These are phyloP conservation scores for Nicotiana paniculata DNA, from an alignment of 257 asterid genomes.

Conservation along the genomic window DNA sequence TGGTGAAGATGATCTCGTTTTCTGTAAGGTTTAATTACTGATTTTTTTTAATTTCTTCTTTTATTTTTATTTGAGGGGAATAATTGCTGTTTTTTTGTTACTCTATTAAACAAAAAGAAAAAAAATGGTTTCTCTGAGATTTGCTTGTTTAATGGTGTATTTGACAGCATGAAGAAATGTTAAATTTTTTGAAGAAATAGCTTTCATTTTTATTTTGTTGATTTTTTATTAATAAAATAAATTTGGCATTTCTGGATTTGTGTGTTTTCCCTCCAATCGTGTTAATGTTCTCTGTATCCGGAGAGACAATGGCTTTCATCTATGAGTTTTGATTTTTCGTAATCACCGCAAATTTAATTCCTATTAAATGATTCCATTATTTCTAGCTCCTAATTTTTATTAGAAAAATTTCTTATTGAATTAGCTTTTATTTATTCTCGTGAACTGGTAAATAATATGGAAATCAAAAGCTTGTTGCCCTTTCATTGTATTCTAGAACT, in stretches of 20 bases:
- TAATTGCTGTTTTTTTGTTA: background rate
- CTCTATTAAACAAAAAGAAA: background rate
- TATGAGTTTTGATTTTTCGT: background rate
- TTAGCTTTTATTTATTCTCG: background rate
- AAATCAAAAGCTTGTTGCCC: background rate
- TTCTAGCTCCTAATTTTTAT: background rate
- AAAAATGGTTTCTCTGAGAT: background rate
- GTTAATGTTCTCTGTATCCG: too few relatives aligned
- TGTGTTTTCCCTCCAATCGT: too few relatives aligned
- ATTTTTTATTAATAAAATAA: too few relatives aligned
- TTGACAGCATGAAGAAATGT: background rate
- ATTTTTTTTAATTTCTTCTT: background rate
- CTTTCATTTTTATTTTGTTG: too few relatives aligned
- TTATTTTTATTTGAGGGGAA: background rate
- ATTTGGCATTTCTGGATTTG: too few relatives aligned
- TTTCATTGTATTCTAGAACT: too few relatives aligned
- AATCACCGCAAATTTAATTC: background rate
- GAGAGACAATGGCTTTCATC: background rate
- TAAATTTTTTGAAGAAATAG: background rate
- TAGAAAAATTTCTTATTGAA: background rate
- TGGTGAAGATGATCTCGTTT: conserved; percentile 9
- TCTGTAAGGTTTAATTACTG: background rate
- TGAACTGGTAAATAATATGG: background rate
- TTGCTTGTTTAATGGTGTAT: background rate
- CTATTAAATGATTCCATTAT: background rate